A percentile compares a stretch with the other conserved stretches of the same genome.
Evolutionary conservation across 2,329 filamentous ascomycete species (phyloP).

Genomic region (Aaosphaeria pasadenensis): DNA sequence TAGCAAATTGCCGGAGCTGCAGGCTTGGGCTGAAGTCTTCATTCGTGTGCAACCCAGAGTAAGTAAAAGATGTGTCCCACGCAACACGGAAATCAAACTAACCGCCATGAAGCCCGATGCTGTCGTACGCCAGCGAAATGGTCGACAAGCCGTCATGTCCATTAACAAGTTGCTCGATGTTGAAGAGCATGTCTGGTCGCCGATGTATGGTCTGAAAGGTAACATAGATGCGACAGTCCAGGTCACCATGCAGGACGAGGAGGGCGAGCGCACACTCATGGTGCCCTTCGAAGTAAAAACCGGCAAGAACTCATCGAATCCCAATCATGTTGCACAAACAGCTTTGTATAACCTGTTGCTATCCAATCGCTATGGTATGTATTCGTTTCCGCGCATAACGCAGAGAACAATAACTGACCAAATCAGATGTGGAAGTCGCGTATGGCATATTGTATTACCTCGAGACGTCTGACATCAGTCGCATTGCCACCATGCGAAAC

Average conservation of each 20-base stretch:
- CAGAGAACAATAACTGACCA: slow-evolving; percentile 8
- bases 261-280: slow-evolving; percentile 66
- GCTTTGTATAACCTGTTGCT: slow-evolving; percentile 89
- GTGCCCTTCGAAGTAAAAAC: slow-evolving; percentile 97
- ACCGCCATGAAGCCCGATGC: slow-evolving; percentile 58
- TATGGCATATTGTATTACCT: slow-evolving; percentile 95
- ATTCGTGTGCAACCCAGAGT: slow-evolving; percentile 69
- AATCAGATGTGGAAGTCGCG: slow-evolving; percentile 74
- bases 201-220: slow-evolving; percentile 93
- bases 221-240: slow-evolving; percentile 98
- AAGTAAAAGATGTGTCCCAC: slow-evolving; percentile 21
- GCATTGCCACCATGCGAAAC: slow-evolving; percentile 79
- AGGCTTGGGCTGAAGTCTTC: slow-evolving; percentile 80
- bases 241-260: slow-evolving; percentile 71
- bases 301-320: slow-evolving; percentile 73
- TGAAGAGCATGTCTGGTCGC: slow-evolving; percentile 97
- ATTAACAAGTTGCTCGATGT: slow-evolving; percentile 94
- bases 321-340: slow-evolving; percentile 87
- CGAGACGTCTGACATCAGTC: slow-evolving; percentile 81
- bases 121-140: slow-evolving; percentile 74
- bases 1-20: slow-evolving; percentile 78
- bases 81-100: slow-evolving; percentile 13
- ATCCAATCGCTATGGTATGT: slow-evolving; percentile 78
- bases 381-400: not conserved
- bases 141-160: slow-evolving; percentile 73